These are phyloP conservation scores for Lasiosphaeris hirsuta DNA, from an alignment of 495 filamentous ascomycete species.

Conservation along the genomic window DNA sequence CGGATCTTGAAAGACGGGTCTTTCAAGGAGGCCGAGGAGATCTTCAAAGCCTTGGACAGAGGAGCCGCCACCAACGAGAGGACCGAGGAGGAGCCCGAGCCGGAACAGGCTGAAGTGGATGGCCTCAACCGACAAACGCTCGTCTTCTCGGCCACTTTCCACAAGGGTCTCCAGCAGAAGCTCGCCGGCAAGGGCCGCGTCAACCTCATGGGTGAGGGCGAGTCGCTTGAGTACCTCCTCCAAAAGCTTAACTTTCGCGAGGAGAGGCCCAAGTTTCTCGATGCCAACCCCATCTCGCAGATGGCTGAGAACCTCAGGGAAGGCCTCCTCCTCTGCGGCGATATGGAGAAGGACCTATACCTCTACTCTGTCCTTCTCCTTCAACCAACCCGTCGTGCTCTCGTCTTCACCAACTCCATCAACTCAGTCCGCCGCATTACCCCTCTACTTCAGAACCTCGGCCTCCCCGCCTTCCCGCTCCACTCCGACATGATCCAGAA, in stretches of 20 bases:
- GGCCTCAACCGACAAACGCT: conserved; percentile 70
- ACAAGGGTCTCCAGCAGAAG: conserved; percentile 84
- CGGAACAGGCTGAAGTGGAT: neutral
- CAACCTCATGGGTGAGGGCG: conserved; percentile 63
- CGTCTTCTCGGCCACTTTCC: conserved; percentile 95
- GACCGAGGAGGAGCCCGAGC: conserved; percentile 32
- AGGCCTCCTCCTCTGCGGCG: conserved; percentile 84
- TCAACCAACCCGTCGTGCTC: conserved; percentile 70
- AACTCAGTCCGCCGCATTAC: conserved; percentile 83
- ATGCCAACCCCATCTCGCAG: conserved; percentile 80
- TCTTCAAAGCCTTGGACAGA: conserved; percentile 71
- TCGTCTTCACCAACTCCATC: conserved; percentile 96
- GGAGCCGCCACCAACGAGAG: conserved; percentile 10
- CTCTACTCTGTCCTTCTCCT: conserved; percentile 85
- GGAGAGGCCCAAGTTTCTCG: conserved; percentile 81
- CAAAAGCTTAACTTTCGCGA: conserved; percentile 85
- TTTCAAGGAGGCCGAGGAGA: conserved; percentile 89
- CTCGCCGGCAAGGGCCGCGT: conserved; percentile 71
- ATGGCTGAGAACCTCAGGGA: conserved; percentile 86
- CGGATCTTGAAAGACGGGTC: conserved; percentile 87
- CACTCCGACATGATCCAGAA: conserved; percentile 97
- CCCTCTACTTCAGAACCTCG: conserved; percentile 78
- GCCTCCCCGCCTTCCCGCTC: conserved; percentile 70
- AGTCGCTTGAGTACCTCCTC: conserved; percentile 89
- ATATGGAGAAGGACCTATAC: conserved; percentile 95